These are phyloP conservation scores for Hippophae tibetana DNA, from an alignment of 306 rosid species.

Conservation along the genomic window DNA sequence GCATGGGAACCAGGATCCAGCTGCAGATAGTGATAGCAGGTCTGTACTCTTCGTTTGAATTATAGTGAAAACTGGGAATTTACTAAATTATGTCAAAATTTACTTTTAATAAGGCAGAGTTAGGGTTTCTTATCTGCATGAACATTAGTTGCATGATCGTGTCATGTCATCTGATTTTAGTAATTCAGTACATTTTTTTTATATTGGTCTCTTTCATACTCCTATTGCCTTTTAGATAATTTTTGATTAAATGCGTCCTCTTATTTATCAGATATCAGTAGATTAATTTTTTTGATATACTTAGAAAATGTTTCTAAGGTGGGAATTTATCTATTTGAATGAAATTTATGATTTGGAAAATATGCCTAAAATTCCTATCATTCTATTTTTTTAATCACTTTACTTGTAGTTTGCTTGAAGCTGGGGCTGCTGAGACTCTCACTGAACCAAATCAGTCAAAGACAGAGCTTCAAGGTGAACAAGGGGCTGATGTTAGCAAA, in stretches of 20 bases:
- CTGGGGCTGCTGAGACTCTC: slow-evolving; percentile 31
- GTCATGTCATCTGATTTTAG: too few relatives aligned
- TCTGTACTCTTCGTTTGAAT: slow-evolving; percentile 20
- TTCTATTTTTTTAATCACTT: slow-evolving; percentile 8
- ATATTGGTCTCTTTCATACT: background rate
- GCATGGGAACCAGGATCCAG: slow-evolving; percentile 43
- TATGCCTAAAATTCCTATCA: slow-evolving; percentile 3
- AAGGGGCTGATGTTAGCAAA: slow-evolving; percentile 29
- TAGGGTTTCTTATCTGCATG: too few relatives aligned
- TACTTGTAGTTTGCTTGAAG: slow-evolving; percentile 31
- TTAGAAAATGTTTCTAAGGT: too few relatives aligned
- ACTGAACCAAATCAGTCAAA: slow-evolving; percentile 41
- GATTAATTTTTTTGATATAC: too few relatives aligned
- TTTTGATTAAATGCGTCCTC: too few relatives aligned
- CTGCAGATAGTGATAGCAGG: slow-evolving; percentile 56
- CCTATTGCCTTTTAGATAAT: background rate
- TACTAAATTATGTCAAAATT: too few relatives aligned
- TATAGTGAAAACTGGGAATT: too few relatives aligned
- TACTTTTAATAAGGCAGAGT: too few relatives aligned
- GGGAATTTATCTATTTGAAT: background rate
- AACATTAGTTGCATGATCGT: too few relatives aligned
- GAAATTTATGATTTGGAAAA: background rate
- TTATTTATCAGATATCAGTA: too few relatives aligned
- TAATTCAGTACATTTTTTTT: background rate
- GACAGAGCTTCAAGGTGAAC: slow-evolving; percentile 24